A percentile compares a stretch with the other conserved stretches of the same genome.
Evolutionary conservation across 495 filamentous ascomycete genomes (phyloP).

Genomic region (Aspergillus haitiensis): DNA sequence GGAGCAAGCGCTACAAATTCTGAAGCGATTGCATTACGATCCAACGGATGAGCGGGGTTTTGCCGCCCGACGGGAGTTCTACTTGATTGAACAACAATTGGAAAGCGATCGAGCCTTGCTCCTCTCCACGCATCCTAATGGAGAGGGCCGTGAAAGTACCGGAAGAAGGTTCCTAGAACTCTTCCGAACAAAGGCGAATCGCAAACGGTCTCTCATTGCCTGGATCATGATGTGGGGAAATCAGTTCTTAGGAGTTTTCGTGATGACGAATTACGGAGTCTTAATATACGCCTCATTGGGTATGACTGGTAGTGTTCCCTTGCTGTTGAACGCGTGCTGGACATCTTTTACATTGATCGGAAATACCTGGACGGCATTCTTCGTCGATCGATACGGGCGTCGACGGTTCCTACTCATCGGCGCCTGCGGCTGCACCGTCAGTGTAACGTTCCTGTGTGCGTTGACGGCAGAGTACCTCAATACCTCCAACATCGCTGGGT

Average conservation of each 20-base stretch:
- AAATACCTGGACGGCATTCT: conserved; percentile 41
- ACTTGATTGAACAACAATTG: conserved; percentile 30
- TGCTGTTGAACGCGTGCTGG: conserved; percentile 41
- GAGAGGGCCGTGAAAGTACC: too few species aligned
- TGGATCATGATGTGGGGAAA: conserved; percentile 33
- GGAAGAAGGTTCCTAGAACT: conserved; percentile 22
- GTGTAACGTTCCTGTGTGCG: conserved; percentile 32
- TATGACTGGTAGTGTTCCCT: conserved; percentile 30
- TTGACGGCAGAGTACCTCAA: conserved; percentile 33
- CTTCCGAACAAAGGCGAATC: conserved; percentile 37
- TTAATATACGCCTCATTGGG: conserved; percentile 40
- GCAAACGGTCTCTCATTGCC: conserved; percentile 34
- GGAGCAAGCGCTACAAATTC: conserved; percentile 30
- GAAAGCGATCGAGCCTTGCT: conserved; percentile 24
- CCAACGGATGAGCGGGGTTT: conserved; percentile 19
- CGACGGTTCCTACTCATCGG: conserved; percentile 40
- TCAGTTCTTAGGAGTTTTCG: conserved; percentile 33
- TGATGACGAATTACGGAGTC: conserved; percentile 44
- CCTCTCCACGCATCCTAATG: conserved; percentile 12
- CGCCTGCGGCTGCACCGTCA: conserved; percentile 25
- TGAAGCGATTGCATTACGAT: conserved; percentile 27
- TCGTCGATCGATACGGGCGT: conserved; percentile 37
- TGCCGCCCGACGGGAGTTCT: conserved; percentile 29
- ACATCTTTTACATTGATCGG: conserved; percentile 37
- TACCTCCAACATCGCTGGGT: conserved; percentile 30